phyloP scores from a whole-genome alignment of 257 asterid species.

The Solanum chiquidenum region DNA sequence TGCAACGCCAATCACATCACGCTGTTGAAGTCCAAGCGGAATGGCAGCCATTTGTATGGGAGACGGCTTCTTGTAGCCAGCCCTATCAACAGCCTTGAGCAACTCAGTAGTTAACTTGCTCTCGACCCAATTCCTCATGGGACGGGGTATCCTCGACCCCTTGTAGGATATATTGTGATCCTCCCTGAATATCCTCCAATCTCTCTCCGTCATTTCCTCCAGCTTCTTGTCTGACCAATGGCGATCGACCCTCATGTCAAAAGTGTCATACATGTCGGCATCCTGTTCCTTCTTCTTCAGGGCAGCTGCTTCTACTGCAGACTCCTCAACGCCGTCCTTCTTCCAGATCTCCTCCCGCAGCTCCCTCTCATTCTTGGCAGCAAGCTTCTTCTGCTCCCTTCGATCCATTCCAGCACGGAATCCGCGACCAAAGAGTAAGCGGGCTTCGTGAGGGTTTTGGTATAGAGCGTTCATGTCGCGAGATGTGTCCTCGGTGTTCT shows the following conservation, averaged over 20 bases:
- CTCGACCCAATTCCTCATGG: conserved; percentile 51
- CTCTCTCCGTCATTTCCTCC: background rate
- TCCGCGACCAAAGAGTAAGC: conserved; percentile 43
- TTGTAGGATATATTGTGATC: conserved; percentile 18
- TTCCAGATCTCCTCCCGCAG: conserved; percentile 29
- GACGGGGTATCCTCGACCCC: conserved; percentile 53
- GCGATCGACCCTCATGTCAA: conserved; percentile 46
- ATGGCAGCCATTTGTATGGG: conserved; percentile 37
- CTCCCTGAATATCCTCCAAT: conserved; percentile 2
- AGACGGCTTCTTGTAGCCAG: conserved; percentile 41
- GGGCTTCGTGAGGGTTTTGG: conserved; percentile 48
- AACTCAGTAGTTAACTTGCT: conserved; percentile 32
- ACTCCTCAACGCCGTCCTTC: conserved; percentile 39
- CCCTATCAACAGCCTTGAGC: conserved; percentile 43
- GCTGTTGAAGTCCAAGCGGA: conserved; percentile 2
- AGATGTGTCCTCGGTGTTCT: conserved; percentile 53
- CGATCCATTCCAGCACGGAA: conserved; percentile 47
- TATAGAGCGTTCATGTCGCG: conserved; percentile 43
- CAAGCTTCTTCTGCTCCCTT: conserved; percentile 49
- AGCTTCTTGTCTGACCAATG: conserved; percentile 46
- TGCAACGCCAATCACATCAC: conserved; percentile 36
- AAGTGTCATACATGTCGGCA: conserved; percentile 39
- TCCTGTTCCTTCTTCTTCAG: conserved; percentile 51
- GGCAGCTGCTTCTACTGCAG: conserved; percentile 43
- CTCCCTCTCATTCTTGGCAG: conserved; percentile 41